A percentile compares a stretch with the other conserved stretches of the same genome.
Evolutionary conservation across 306 rosid genomes (phyloP).

Genomic region (Rubus parviflorus): DNA sequence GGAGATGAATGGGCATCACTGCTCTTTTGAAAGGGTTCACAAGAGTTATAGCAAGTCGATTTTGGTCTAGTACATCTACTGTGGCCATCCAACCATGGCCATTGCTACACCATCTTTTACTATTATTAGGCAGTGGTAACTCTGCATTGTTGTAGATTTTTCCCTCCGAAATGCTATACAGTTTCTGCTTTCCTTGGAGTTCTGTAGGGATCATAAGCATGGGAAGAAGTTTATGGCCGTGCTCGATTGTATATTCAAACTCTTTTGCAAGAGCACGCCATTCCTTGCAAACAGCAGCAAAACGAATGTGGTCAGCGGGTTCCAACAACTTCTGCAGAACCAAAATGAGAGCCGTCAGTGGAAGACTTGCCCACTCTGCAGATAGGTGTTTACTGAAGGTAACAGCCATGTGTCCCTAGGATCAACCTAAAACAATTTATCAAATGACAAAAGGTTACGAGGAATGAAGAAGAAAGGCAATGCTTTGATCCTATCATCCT

Average conservation of each 20-base stretch:
- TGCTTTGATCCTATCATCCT: no score
- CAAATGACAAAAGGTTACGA: no score
- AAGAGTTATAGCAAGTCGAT: neutral
- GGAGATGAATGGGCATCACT: neutral
- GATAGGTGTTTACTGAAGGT: no score
- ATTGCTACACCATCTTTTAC: neutral
- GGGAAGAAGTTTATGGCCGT: neutral
- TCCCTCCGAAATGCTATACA: neutral
- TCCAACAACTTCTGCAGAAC: conserved; percentile 1
- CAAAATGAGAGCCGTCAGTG: neutral
- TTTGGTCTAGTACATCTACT: neutral
- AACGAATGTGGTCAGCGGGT: neutral
- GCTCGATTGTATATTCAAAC: neutral
- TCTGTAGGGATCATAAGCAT: neutral
- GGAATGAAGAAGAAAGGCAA: no score
- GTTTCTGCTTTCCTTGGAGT: neutral
- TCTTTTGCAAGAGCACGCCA: neutral
- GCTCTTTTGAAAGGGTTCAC: neutral
- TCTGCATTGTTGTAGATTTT: neutral
- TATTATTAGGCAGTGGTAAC: neutral
- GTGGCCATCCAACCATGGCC: conserved; percentile 8
- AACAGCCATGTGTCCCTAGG: no score
- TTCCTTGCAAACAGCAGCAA: neutral
- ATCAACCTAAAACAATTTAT: no score
- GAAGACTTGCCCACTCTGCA: neutral